Conservation (phyloP, 306 rosid species). For the Acacia melanoxylon region DNA sequence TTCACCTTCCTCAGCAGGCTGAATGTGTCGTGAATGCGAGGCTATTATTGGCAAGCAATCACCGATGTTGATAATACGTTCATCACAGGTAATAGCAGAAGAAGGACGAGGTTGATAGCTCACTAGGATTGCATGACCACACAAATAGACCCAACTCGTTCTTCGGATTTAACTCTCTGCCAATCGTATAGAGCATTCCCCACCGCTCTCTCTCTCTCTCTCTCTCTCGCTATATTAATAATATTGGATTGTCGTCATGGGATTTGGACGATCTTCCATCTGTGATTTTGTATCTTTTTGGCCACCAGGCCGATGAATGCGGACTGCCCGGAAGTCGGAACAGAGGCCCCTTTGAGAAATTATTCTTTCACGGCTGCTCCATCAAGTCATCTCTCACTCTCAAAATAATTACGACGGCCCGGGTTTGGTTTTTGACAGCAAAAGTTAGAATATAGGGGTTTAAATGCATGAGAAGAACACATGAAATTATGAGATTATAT, state of each 20-base stretch:
- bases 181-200: not conserved
- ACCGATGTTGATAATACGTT: not conserved
- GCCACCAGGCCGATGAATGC: not conserved
- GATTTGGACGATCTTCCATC: not conserved
- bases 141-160: not conserved
- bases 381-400: too few species aligned
- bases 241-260: not conserved
- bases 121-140: slow-evolving; percentile 30
- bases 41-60: not conserved
- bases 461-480: too few species aligned
- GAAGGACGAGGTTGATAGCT: slow-evolving; percentile 35
- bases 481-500: too few species aligned
- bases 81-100: not conserved
- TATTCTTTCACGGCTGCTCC: not conserved
- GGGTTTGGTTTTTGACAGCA: too few species aligned
- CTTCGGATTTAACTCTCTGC: slow-evolving; percentile 28
- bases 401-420: too few species aligned
- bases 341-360: not conserved
- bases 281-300: not conserved
- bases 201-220: not conserved
- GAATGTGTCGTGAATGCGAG: slow-evolving; percentile 31
- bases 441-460: too few species aligned
- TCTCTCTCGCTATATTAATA: not conserved
- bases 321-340: not conserved
- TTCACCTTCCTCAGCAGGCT: not conserved